Conservation (phyloP, 306 rosid species). For the Notholithocarpus densiflorus region DNA sequence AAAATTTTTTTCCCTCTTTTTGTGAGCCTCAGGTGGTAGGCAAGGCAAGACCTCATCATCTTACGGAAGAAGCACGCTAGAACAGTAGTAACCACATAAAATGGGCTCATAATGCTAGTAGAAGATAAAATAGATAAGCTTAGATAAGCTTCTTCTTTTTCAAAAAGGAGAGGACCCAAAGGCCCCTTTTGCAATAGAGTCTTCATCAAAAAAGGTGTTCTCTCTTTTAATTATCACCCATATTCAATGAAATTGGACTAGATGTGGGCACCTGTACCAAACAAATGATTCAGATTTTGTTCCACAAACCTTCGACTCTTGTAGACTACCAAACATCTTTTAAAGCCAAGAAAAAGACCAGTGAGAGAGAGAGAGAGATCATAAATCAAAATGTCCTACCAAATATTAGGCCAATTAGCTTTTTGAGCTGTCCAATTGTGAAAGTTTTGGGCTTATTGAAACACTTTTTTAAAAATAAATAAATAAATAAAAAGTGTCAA, state of each 20-base stretch:
- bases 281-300: neutral
- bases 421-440: neutral
- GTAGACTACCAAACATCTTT: conserved; percentile 17
- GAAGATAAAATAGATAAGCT: neutral
- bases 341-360: conserved; percentile 24
- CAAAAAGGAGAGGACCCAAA: neutral
- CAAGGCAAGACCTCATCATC: too few relatives aligned
- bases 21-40: too few relatives aligned
- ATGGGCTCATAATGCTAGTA: neutral
- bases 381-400: conserved; percentile 17
- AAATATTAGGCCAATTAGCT: conserved; percentile 5
- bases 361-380: neutral
- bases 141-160: neutral
- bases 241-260: neutral
- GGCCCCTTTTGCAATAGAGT: neutral
- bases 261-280: neutral
- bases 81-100: too few relatives aligned
- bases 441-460: too few relatives aligned
- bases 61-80: too few relatives aligned
- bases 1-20: too few relatives aligned
- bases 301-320: conserved; percentile 18
- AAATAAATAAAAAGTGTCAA: too few relatives aligned
- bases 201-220: neutral
- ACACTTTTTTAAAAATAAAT: too few relatives aligned
- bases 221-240: neutral